Base-by-base conservation (phyloP, 345 rosid genomes). In the Eucalyptus microcorys region DNA sequence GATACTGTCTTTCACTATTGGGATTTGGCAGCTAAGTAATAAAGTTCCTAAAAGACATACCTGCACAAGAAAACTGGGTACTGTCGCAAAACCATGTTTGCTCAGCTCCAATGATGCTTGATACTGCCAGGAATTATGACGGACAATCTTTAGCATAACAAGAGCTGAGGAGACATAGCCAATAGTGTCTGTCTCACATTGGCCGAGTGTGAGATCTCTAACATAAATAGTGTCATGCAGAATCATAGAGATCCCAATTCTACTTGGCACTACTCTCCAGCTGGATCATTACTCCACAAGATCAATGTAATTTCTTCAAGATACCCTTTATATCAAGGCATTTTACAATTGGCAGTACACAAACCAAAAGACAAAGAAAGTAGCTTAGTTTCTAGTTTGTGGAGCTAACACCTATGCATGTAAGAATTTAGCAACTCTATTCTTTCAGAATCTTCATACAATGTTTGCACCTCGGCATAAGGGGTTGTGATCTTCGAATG, bases 11-110 rank as follows among this genome's bases (percentile, higher is more conserved):
- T 21, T 40, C 84, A 21, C 47, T 40, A 22, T 21, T 21, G 84
- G 47, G 14, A 37, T 37, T 76, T 40, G 47, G 40, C 30, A 76
- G 19, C 47, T 43, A 76, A 76, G 84, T 40, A 76, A 76, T 76
- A 21, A 76, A 76, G 24, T 76, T 40, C 47, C 84, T 76, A 40
- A 40, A 37, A 76, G 27, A 21, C 84, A 40, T 40, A 96, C 99
- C 99, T 96, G 95, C 83, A 96, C 95, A 90, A 94, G 89, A 91
- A 94, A 93, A 92, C 91, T 94, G 53, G 99, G 98, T 84, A 96
- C 94, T 85, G 99, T 92, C 80, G 92, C 83, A 90, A 96, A 96
- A 88, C 98, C 98, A 86, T 88, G 92, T 89, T 94, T 90, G 66
- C 90, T 90, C 86, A 96, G 96, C 93, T 92, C 95, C 94, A 96